Percentiles rank a stretch among this genome's conserved stretches.
Evolutionary conservation across 2,329 filamentous ascomycete species (phyloP).

Genomic region (Aureobasidium namibiae): DNA sequence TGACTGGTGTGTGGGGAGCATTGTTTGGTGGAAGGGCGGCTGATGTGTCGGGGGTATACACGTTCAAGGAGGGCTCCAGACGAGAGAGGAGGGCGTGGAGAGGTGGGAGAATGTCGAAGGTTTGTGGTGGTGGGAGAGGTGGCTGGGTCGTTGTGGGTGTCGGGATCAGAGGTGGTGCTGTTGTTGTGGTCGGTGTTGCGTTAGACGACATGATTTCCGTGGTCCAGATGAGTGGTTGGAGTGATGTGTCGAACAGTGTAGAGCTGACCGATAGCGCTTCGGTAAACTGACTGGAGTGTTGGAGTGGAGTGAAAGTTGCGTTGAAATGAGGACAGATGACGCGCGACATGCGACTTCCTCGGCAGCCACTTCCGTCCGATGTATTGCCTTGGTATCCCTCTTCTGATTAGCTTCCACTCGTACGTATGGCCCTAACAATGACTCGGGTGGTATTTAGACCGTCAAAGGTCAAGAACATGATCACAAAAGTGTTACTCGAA

Average conservation of each 20-base stretch:
- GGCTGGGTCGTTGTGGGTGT: conserved; percentile 40
- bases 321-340: background rate
- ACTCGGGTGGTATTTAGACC: too few species aligned
- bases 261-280: background rate
- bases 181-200: conserved; percentile 17
- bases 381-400: too few species aligned
- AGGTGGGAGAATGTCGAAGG: conserved; percentile 77
- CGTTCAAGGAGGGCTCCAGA: conserved; percentile 34
- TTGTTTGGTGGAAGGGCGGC: background rate
- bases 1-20: background rate
- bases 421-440: too few species aligned
- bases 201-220: conserved; percentile 5
- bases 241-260: background rate
- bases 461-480: too few species aligned
- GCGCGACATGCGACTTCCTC: background rate
- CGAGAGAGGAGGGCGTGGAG: conserved; percentile 70
- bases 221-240: background rate
- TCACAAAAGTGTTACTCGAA: too few species aligned
- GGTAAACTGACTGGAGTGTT: background rate
- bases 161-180: conserved; percentile 13
- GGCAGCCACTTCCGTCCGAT: background rate
- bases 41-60: conserved; percentile 11
- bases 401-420: too few species aligned
- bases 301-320: background rate
- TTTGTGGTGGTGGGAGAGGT: conserved; percentile 65